phyloP scores from a whole-genome alignment of 331 rosid species.

The Erythrophleum ivorense region DNA sequence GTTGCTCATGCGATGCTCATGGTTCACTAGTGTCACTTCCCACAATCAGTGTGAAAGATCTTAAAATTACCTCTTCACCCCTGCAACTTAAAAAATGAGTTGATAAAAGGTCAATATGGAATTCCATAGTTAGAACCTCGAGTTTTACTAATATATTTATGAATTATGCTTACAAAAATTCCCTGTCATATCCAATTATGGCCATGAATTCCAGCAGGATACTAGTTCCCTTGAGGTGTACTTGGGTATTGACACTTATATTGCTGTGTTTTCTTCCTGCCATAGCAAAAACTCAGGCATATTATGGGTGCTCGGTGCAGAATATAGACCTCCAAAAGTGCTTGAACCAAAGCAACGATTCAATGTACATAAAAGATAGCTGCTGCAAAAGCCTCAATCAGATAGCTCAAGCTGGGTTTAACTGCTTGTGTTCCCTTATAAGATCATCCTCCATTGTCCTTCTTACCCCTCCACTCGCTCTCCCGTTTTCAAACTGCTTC shows the following conservation, averaged over 20 bases:
- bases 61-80: not conserved
- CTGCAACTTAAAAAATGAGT: not conserved
- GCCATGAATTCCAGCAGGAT: constrained; percentile 13
- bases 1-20: constrained; percentile 13
- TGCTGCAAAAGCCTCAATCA: constrained; percentile 30
- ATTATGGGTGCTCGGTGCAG: constrained; percentile 16
- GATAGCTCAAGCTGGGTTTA: constrained; percentile 22
- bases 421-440: constrained; percentile 26
- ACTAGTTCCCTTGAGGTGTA: not conserved
- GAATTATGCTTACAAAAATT: constrained; percentile 8
- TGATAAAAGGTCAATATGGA: not conserved
- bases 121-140: not conserved
- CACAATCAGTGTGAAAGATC: constrained; percentile 11
- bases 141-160: not conserved
- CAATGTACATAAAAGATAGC: not conserved
- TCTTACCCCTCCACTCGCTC: not conserved
- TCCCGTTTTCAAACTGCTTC: constrained; percentile 26
- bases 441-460: constrained; percentile 8
- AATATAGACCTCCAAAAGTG: constrained; percentile 22
- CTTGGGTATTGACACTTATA: not conserved
- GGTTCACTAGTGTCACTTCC: constrained; percentile 6
- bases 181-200: not conserved
- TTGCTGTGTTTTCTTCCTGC: not conserved
- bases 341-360: constrained; percentile 24
- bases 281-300: not conserved